Percentiles rank a stretch among this genome's conserved stretches.
Conservation (phyloP, 805 yeast genomes). For the Candida alai region DNA sequence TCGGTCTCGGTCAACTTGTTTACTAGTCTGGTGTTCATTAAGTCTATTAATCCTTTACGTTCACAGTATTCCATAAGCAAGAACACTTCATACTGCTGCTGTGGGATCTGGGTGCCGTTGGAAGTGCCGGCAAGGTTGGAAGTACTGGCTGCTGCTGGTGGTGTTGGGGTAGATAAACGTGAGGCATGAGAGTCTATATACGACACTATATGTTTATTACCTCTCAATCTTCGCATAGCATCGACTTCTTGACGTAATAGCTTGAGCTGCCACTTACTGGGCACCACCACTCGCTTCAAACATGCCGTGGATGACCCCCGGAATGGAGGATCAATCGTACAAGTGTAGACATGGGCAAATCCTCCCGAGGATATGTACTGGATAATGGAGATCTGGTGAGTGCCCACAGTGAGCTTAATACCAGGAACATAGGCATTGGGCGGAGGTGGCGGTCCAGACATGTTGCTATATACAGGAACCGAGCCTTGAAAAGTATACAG, state of each 20-base stretch:
- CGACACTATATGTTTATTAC: constrained; percentile 75
- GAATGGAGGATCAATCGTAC: constrained; percentile 54
- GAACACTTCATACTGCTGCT: constrained; percentile 70
- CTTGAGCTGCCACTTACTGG: constrained; percentile 80
- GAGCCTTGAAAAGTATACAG: too few relatives aligned
- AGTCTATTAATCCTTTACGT: constrained; percentile 71
- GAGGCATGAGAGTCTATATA: constrained; percentile 96
- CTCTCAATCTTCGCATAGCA: constrained; percentile 87
- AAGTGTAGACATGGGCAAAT: constrained; percentile 91
- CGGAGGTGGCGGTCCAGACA: constrained; percentile 52
- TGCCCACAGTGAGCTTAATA: constrained; percentile 75
- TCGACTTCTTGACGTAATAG: constrained; percentile 92
- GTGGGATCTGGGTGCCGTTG: constrained; percentile 13
- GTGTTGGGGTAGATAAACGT: constrained; percentile 45
- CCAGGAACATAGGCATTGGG: constrained; percentile 70
- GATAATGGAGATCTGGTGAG: constrained; percentile 66
- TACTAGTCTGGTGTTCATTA: constrained; percentile 69
- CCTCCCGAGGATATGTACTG: constrained; percentile 87
- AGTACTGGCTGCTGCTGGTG: constrained; percentile 7
- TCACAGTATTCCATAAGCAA: constrained; percentile 78
- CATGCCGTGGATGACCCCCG: constrained; percentile 63
- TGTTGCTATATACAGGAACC: too few relatives aligned
- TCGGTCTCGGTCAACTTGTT: constrained; percentile 66
- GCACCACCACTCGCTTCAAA: constrained; percentile 91
- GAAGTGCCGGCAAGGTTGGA: constrained; percentile 13